Evolutionary conservation across 2,329 filamentous ascomycete species (phyloP), one percentile per base, ranked within the genome.

Genomic region (Nemania sp.): DNA sequence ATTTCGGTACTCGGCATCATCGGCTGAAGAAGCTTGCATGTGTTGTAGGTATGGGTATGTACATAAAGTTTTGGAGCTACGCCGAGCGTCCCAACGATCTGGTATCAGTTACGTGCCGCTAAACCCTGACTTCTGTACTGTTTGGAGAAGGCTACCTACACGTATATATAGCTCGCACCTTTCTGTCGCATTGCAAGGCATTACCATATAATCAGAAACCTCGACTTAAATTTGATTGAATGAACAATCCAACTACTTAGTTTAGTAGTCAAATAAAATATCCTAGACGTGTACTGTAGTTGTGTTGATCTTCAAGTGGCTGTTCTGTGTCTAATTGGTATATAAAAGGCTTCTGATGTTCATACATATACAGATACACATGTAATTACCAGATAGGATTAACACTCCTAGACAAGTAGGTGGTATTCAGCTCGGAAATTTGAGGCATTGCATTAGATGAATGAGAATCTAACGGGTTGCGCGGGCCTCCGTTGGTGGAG

Each of bases 1-100:
- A 51, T 27, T 24, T 51, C 47, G 24, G 47, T 26, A 27, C 18
- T 45, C 41, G 41, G 47, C 47, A 51, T 22, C 4, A 20, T 45
- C n/a, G 41, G 7, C n/a, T 13, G 15, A n/a, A 2, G 41, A 45
- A 35, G 32, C n/a, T 45, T 43, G n/a, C 41, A 20, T 7, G n/a
- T n/a, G 4, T 45, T 43, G n/a, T 15, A 20, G 2, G n/a, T n/a
- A 2, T 45, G 13, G 2, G 15, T 45, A 18, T 45, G 24, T n/a
- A 11, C n/a, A 45, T n/a, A n/a, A 2, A 10, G 35, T 60, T 61
- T 24, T 47, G 24, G 49, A 62, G 15, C 51, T 18, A 49, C 29
- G 24, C 54, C 41, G 24, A 45, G 55, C 29, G 18, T 22, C 62
- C 62, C 62, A 64, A 64, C 62, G 58, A 59, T 59, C 56, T 32